Percentiles rank a stretch among this genome's conserved stretches.
Conservation (phyloP, 352 stramenopile genomes). For the Globisporangium rhizosaccharum region DNA sequence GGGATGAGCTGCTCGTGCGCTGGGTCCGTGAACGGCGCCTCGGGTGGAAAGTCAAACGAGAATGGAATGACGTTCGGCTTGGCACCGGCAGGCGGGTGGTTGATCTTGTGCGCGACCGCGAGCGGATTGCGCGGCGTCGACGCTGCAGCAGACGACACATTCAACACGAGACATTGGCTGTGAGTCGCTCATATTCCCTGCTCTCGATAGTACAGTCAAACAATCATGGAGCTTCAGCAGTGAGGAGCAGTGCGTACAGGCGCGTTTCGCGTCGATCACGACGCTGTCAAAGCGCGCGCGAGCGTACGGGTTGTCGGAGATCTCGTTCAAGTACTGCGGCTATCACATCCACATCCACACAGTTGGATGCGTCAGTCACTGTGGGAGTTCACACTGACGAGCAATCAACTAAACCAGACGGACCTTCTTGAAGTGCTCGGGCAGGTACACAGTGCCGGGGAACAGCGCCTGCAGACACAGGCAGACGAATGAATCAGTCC, state of each 20-base stretch:
- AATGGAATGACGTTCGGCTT: conserved; percentile 79
- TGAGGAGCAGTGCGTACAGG: conserved; percentile 28
- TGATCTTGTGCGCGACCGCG: conserved; percentile 83
- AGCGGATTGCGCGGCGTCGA: conserved; percentile 57
- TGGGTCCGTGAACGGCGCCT: conserved; percentile 65
- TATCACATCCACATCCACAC: not conserved
- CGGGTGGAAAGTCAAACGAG: conserved; percentile 71
- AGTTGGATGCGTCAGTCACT: not conserved
- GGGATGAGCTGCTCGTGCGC: conserved; percentile 68
- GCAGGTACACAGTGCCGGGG: conserved; percentile 74
- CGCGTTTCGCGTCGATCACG: conserved; percentile 81
- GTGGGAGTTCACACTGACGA: not conserved
- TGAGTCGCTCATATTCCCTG: no score
- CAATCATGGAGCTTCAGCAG: not conserved
- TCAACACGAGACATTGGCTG: no score
- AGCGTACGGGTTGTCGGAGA: conserved; percentile 75
- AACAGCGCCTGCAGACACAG: conserved; percentile 48
- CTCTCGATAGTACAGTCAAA: not conserved
- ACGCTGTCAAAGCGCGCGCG: conserved; percentile 82
- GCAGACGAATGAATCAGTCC: not conserved
- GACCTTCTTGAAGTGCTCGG: conserved; percentile 85
- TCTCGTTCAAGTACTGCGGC: conserved; percentile 53
- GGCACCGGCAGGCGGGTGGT: conserved; percentile 64
- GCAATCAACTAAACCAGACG: not conserved
- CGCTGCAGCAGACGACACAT: conserved; percentile 20